Conservation (phyloP, 805 yeast species). For the Yamadazyma akitaensis region DNA sequence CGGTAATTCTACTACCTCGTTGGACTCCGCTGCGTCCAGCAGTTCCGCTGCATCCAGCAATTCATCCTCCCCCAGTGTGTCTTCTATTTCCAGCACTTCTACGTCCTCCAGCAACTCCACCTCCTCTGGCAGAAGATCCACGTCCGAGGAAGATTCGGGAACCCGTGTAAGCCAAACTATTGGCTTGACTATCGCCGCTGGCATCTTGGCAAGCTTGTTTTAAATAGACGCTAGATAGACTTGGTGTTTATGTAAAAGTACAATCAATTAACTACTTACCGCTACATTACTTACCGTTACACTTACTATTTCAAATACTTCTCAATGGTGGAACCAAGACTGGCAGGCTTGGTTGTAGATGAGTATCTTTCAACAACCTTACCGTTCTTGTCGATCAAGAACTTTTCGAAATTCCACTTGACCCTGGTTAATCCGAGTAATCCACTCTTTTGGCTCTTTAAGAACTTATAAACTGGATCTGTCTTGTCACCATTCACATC, state of each 20-base stretch:
- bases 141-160: background rate
- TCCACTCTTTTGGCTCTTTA: constrained; percentile 60
- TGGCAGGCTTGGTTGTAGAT: constrained; percentile 54
- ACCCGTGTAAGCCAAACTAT: background rate
- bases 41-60: too few relatives aligned
- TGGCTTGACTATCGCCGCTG: background rate
- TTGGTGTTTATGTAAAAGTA: background rate
- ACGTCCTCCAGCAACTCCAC: too few relatives aligned
- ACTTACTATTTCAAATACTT: constrained; percentile 40
- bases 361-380: constrained; percentile 50
- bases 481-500: constrained; percentile 85
- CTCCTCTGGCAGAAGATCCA: too few relatives aligned
- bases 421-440: constrained; percentile 39
- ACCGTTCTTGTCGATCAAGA: constrained; percentile 39
- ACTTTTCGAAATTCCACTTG: constrained; percentile 47
- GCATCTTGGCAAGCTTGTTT: background rate
- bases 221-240: too few relatives aligned
- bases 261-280: background rate
- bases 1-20: too few relatives aligned
- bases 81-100: too few relatives aligned
- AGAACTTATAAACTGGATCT: constrained; percentile 75
- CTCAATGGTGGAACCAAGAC: constrained; percentile 48
- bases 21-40: too few relatives aligned
- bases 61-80: too few relatives aligned
- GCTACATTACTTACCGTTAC: background rate